Evolutionary conservation across 495 filamentous ascomycete genomes (phyloP).

Genomic region (Annulohypoxylon stygium): DNA sequence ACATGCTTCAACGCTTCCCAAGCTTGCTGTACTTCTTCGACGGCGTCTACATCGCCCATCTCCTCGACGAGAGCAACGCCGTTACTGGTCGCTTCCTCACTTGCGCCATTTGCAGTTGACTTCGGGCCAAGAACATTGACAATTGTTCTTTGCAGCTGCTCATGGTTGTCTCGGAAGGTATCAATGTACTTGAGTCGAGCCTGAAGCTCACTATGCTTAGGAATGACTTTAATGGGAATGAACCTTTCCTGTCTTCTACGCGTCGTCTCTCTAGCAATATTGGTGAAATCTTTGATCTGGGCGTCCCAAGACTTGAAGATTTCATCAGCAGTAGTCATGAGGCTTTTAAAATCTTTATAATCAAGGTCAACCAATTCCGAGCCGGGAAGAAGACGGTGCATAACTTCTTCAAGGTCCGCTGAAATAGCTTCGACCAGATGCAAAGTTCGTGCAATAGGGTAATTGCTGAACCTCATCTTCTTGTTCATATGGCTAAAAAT

Average conservation of each 20-base stretch:
- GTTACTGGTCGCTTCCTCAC: slow-evolving; percentile 66
- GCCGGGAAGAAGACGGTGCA: slow-evolving; percentile 87
- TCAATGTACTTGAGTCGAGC: slow-evolving; percentile 91
- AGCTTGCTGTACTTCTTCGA: slow-evolving; percentile 93
- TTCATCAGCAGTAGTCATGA: slow-evolving; percentile 84
- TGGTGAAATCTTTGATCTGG: slow-evolving; percentile 96
- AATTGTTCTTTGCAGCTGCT: slow-evolving; percentile 96
- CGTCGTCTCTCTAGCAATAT: slow-evolving; percentile 93
- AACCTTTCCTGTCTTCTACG: slow-evolving; percentile 94
- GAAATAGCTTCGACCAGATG: slow-evolving; percentile 99
- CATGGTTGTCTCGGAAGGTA: slow-evolving; percentile 94
- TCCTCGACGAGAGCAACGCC: slow-evolving; percentile 84
- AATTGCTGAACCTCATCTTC: slow-evolving; percentile 93
- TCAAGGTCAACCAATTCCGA: slow-evolving; percentile 90
- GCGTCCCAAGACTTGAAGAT: slow-evolving; percentile 97
- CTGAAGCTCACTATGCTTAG: slow-evolving; percentile 86
- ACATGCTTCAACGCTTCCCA: slow-evolving; percentile 94
- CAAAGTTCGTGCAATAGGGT: slow-evolving; percentile 90
- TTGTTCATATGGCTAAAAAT: slow-evolving; percentile 97
- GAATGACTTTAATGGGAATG: slow-evolving; percentile 94
- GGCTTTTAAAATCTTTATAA: slow-evolving; percentile 85
- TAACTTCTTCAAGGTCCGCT: slow-evolving; percentile 84
- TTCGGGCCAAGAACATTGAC: slow-evolving; percentile 91
- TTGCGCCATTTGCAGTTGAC: slow-evolving; percentile 61
- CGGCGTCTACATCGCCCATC: slow-evolving; percentile 97